Percentiles rank a stretch among this genome's conserved stretches.
phyloP scores from a whole-genome alignment of 2,329 filamentous ascomycete genomes.

The Apiospora pterosperma region DNA sequence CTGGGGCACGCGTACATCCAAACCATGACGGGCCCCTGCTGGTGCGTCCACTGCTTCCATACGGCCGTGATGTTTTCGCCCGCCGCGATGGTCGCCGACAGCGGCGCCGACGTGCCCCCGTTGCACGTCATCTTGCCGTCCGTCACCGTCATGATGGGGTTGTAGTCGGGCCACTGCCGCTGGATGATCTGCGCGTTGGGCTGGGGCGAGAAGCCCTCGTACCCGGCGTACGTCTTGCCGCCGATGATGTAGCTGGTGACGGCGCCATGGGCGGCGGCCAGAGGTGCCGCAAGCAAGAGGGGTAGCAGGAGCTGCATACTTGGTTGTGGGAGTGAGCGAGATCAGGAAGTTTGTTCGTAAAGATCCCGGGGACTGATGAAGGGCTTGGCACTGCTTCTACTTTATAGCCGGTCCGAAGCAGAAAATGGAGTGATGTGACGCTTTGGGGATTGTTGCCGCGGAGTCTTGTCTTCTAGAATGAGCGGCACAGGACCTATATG shows the following conservation, averaged over 20 bases:
- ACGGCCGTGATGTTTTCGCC: constrained; percentile 45
- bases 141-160: constrained; percentile 47
- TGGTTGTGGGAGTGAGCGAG: too few species aligned
- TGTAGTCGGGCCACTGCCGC: constrained; percentile 55
- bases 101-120: constrained; percentile 44
- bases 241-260: constrained; percentile 47
- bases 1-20: constrained; percentile 52
- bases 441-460: too few species aligned
- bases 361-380: background rate
- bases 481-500: too few species aligned
- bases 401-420: too few species aligned
- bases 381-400: too few species aligned
- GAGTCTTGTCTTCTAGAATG: too few species aligned
- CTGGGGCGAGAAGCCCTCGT: constrained; percentile 46
- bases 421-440: too few species aligned
- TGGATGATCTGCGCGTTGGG: constrained; percentile 50
- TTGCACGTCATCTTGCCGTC: constrained; percentile 53
- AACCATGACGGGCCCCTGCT: constrained; percentile 57
- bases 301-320: constrained; percentile 22
- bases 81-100: constrained; percentile 42
- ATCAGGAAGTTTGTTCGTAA: background rate
- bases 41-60: constrained; percentile 57
- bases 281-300: constrained; percentile 20
- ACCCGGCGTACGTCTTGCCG: constrained; percentile 39
- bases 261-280: constrained; percentile 31